Conservation (phyloP, 2,329 filamentous ascomycete species). For the Diaporthe sp. region DNA sequence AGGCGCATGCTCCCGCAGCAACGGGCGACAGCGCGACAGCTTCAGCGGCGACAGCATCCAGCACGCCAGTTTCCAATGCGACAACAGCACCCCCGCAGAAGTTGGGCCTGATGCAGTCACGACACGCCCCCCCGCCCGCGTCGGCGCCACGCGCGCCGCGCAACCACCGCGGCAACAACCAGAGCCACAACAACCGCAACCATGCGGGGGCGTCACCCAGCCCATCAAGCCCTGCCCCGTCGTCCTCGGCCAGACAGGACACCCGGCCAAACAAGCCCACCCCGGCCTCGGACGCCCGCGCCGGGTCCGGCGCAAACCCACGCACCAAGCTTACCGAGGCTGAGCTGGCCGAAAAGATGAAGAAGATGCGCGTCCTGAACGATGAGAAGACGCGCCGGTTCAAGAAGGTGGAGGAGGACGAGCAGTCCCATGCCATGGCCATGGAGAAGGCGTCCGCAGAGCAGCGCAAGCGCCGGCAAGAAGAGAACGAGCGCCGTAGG, state of each 20-base stretch:
- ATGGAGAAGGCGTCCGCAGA: slow-evolving; percentile 68
- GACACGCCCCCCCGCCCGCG: slow-evolving; percentile 36
- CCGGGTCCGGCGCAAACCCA: slow-evolving; percentile 67
- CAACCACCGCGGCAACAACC: slow-evolving; percentile 35
- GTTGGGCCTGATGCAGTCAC: slow-evolving; percentile 35
- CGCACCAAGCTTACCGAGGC: slow-evolving; percentile 69
- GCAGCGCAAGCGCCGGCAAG: slow-evolving; percentile 59
- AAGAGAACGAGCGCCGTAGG: slow-evolving; percentile 62
- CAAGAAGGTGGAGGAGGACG: slow-evolving; percentile 67
- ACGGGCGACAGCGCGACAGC: slow-evolving; percentile 31
- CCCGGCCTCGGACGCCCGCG: slow-evolving; percentile 51
- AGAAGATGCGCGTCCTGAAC: slow-evolving; percentile 67
- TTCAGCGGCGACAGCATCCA: slow-evolving; percentile 22
- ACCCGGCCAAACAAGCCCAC: slow-evolving; percentile 44
- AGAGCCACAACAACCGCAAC: slow-evolving; percentile 32
- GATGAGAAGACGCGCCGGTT: slow-evolving; percentile 70
- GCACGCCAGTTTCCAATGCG: slow-evolving; percentile 23
- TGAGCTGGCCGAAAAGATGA: slow-evolving; percentile 69
- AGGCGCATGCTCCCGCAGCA: slow-evolving; percentile 19
- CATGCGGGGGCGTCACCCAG: slow-evolving; percentile 30
- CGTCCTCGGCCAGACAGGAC: slow-evolving; percentile 36
- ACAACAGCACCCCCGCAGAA: slow-evolving; percentile 5
- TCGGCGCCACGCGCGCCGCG: slow-evolving; percentile 34
- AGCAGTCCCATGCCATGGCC: slow-evolving; percentile 64
- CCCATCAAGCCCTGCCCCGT: slow-evolving; percentile 38